Evolutionary conservation across 225 moss, liverwort and hornwort genomes (phyloP).

Genomic region (Physcomitrellopsis africana): DNA sequence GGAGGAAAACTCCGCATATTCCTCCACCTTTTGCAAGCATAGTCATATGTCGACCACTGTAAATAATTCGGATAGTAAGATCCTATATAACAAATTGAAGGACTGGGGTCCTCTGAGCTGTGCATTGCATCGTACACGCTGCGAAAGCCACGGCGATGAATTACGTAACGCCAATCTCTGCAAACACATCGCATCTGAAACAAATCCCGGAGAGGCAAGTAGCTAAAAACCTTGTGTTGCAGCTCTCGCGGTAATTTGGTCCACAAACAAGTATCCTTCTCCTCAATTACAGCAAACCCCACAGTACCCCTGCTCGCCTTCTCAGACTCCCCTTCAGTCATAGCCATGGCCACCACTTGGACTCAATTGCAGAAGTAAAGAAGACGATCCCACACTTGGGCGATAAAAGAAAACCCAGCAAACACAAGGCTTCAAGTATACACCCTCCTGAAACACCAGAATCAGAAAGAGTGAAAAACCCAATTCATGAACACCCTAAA

Average conservation of each 20-base stretch:
- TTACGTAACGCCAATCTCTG: constrained; percentile 25
- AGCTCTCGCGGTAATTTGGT: constrained; percentile 14
- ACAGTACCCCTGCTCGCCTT: background rate
- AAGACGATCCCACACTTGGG: too few species aligned
- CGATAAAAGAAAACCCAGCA: too few species aligned
- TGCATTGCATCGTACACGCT: constrained; percentile 9
- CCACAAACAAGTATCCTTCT: constrained; percentile 21
- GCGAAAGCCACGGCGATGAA: constrained; percentile 12
- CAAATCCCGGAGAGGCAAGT: constrained; percentile 4
- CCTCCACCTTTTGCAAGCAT: constrained; percentile 6
- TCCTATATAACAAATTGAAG: constrained; percentile 16
- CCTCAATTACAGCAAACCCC: constrained; percentile 5
- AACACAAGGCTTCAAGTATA: too few species aligned
- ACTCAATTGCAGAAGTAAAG: too few species aligned
- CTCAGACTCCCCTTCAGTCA: constrained; percentile 30
- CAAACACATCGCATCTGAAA: constrained; percentile 25
- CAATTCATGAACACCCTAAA: too few species aligned
- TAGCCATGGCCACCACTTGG: background rate
- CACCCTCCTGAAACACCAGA: too few species aligned
- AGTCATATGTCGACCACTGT: constrained; percentile 14
- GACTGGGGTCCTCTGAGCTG: background rate
- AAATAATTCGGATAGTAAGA: background rate
- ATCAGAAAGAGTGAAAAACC: too few species aligned
- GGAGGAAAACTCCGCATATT: constrained; percentile 9
- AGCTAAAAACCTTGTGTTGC: constrained; percentile 18